Percentiles rank a stretch among this genome's conserved stretches.
phyloP scores from a whole-genome alignment of 148 eudicot species.

The Fagopyrum tataricum region DNA sequence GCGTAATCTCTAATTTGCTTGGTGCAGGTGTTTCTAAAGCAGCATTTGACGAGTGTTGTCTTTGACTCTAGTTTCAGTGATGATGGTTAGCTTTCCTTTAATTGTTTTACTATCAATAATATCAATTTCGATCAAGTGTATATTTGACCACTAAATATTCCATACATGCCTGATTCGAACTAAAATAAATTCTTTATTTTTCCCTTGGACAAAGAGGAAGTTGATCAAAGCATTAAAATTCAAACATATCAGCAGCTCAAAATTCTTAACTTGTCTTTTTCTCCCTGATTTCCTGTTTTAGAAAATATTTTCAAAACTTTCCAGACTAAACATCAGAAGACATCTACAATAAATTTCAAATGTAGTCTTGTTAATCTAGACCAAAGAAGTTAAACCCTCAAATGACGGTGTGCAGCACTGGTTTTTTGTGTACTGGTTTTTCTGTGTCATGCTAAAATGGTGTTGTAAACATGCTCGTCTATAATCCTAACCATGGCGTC shows the following conservation, averaged over 20 bases:
- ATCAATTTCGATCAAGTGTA: too few species aligned
- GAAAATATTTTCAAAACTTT: background rate
- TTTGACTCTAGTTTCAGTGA: slow-evolving; percentile 63
- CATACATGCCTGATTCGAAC: too few species aligned
- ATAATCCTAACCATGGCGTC: background rate
- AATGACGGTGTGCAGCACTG: too few species aligned
- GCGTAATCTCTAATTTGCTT: slow-evolving; percentile 12
- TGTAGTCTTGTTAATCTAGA: background rate
- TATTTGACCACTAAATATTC: too few species aligned
- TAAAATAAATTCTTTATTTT: too few species aligned
- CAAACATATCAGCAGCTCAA: background rate
- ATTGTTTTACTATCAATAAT: background rate
- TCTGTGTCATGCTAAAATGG: background rate
- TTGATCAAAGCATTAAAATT: background rate
- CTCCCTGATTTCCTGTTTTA: background rate
- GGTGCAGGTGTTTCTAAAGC: slow-evolving; percentile 88
- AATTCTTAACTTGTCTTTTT: background rate
- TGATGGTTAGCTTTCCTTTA: slow-evolving; percentile 43
- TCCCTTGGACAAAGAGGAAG: too few species aligned
- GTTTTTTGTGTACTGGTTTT: too few species aligned
- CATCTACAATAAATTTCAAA: background rate
- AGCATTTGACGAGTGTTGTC: slow-evolving; percentile 65
- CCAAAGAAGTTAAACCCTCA: background rate
- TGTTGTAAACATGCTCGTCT: background rate
- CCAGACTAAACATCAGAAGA: background rate